Evolutionary conservation across 495 filamentous ascomycete species (phyloP).

Genomic region (Talaromyces liani): DNA sequence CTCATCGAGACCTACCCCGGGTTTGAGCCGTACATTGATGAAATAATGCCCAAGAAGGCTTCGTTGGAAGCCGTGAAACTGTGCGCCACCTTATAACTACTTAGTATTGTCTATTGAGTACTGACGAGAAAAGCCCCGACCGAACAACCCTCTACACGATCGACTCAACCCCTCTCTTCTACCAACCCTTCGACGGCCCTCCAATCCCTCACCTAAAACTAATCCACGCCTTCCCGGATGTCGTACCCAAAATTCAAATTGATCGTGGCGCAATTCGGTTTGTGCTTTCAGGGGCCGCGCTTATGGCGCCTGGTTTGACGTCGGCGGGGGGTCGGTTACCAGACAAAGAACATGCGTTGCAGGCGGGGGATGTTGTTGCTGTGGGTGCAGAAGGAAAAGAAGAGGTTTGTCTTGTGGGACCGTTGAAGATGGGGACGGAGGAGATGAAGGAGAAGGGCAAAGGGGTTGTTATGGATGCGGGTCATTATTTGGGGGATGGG

Average conservation of each 20-base stretch:
- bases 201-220: constrained; percentile 73
- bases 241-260: constrained; percentile 51
- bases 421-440: constrained; percentile 79
- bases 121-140: constrained; percentile 56
- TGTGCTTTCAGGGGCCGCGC: constrained; percentile 81
- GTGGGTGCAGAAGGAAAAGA: constrained; percentile 90
- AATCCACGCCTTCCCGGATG: constrained; percentile 54
- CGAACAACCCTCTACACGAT: constrained; percentile 80
- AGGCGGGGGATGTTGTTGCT: constrained; percentile 74
- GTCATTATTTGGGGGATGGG: constrained; percentile 91
- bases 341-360: constrained; percentile 44
- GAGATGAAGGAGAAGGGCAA: constrained; percentile 91
- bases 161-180: constrained; percentile 71
- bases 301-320: constrained; percentile 93
- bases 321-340: constrained; percentile 73
- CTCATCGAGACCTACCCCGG: constrained; percentile 78
- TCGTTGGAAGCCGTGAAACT: constrained; percentile 87
- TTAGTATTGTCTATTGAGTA: too few species aligned
- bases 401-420: constrained; percentile 81
- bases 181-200: constrained; percentile 75
- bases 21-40: constrained; percentile 83
- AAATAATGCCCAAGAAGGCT: constrained; percentile 92
- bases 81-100: constrained; percentile 20
- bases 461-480: constrained; percentile 84
- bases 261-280: constrained; percentile 96